Evolutionary conservation across 2,329 filamentous ascomycete species (phyloP).

Genomic region (Verticillium longisporum): DNA sequence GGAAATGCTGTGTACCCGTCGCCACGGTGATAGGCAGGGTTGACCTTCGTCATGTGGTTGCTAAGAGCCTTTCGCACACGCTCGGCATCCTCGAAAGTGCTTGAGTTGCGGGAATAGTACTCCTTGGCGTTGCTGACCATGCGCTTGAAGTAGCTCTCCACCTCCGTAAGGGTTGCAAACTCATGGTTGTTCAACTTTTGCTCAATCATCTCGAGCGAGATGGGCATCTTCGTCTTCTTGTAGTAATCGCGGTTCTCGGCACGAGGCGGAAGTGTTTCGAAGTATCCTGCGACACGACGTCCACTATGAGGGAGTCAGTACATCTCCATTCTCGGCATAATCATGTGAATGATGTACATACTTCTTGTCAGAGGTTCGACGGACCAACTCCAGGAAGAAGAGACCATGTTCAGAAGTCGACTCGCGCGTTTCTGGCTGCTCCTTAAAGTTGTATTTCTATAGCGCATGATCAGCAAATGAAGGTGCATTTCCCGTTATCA

Average conservation of each 20-base stretch:
- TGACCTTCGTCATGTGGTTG: slow-evolving; percentile 81
- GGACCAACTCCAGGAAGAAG: slow-evolving; percentile 68
- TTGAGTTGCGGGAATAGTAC: slow-evolving; percentile 67
- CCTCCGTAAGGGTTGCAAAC: slow-evolving; percentile 63
- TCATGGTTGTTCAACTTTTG: slow-evolving; percentile 61
- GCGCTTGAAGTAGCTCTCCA: slow-evolving; percentile 82
- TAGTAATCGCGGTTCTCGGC: slow-evolving; percentile 69
- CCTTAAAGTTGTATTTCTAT: slow-evolving; percentile 41
- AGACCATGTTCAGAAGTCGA: slow-evolving; percentile 66
- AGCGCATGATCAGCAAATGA: not conserved
- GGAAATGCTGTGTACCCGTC: slow-evolving; percentile 63
- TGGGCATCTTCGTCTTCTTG: slow-evolving; percentile 66
- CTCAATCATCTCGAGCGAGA: slow-evolving; percentile 73
- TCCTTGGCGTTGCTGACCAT: slow-evolving; percentile 85
- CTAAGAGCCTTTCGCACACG: slow-evolving; percentile 78
- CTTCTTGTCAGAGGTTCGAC: slow-evolving; percentile 75
- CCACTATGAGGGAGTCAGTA: slow-evolving; percentile 40
- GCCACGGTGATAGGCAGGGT: slow-evolving; percentile 66
- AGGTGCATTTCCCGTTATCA: not conserved
- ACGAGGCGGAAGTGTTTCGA: slow-evolving; percentile 63
- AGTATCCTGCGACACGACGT: slow-evolving; percentile 66
- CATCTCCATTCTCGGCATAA: not conserved
- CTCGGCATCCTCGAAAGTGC: slow-evolving; percentile 77
- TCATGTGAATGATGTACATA: slow-evolving; percentile 33
- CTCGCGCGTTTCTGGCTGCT: slow-evolving; percentile 53